Evolutionary conservation across 768 basidiomycete genomes (phyloP).

Genomic region (Gymnopilus junonius): DNA sequence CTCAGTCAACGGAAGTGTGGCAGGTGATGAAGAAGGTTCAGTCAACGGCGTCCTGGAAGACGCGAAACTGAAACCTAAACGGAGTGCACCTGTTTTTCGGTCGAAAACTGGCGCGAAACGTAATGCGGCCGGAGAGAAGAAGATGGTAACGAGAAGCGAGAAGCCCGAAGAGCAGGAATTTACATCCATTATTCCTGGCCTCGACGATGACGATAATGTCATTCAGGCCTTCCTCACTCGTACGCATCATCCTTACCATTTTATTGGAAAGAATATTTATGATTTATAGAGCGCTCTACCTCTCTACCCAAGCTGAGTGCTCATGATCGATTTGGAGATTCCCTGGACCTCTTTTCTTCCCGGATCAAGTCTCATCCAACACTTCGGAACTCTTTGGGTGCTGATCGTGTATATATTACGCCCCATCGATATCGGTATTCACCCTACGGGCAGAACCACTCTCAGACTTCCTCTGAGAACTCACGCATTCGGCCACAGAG

Average conservation of each 20-base stretch:
- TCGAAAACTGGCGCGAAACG: conserved; percentile 28
- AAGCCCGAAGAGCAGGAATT: conserved; percentile 18
- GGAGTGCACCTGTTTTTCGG: not conserved
- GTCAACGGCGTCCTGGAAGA: conserved; percentile 16
- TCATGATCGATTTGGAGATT: conserved; percentile 22
- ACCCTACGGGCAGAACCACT: conserved; percentile 32
- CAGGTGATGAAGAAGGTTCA: conserved; percentile 25
- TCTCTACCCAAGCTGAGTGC: conserved; percentile 13
- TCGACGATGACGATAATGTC: conserved; percentile 28
- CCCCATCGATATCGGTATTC: conserved; percentile 37
- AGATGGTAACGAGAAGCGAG: not conserved
- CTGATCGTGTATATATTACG: conserved; percentile 10
- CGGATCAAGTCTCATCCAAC: conserved; percentile 11
- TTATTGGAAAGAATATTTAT: not conserved
- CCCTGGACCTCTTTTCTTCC: conserved; percentile 17
- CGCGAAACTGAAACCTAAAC: conserved; percentile 26
- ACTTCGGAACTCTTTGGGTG: conserved; percentile 8
- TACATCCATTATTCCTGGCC: conserved; percentile 8
- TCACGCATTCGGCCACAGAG: conserved; percentile 38
- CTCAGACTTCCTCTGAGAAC: conserved; percentile 17
- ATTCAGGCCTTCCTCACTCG: conserved; percentile 28
- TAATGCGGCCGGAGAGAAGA: conserved; percentile 7
- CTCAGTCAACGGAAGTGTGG: conserved; percentile 24
- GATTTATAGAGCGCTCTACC: conserved; percentile 13
- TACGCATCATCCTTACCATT: conserved; percentile 11